Percentiles rank a stretch among this genome's conserved stretches.
These are phyloP conservation scores for Arabis hirsuta DNA, from an alignment of 345 rosid species.

Conservation along the genomic window DNA sequence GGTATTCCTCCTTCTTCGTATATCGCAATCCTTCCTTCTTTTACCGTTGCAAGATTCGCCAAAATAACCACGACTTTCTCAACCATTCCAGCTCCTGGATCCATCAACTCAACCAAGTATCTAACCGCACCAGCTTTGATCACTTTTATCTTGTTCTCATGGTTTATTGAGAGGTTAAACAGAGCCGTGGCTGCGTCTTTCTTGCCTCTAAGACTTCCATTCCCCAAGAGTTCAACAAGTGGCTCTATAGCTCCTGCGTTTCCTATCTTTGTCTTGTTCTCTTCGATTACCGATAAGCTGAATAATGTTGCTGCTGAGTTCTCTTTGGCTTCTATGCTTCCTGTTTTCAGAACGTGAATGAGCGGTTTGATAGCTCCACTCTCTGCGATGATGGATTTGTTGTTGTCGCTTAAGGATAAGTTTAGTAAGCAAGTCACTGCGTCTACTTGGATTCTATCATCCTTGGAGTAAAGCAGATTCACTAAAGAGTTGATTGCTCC, in stretches of 20 bases:
- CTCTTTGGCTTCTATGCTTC: slow-evolving; percentile 84
- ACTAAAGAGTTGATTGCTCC: slow-evolving; percentile 74
- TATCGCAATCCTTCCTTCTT: slow-evolving; percentile 79
- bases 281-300: slow-evolving; percentile 83
- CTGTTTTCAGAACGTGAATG: slow-evolving; percentile 78
- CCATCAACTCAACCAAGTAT: slow-evolving; percentile 89
- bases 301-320: slow-evolving; percentile 89
- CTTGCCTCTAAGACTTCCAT: slow-evolving; percentile 85
- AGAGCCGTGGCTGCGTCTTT: slow-evolving; percentile 94
- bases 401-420: slow-evolving; percentile 79
- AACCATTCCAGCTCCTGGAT: slow-evolving; percentile 92
- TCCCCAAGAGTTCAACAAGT: slow-evolving; percentile 79
- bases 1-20: slow-evolving; percentile 83
- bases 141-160: slow-evolving; percentile 76
- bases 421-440: slow-evolving; percentile 93
- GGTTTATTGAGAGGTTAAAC: slow-evolving; percentile 76
- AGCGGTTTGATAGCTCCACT: slow-evolving; percentile 80
- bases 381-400: slow-evolving; percentile 68
- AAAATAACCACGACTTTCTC: slow-evolving; percentile 91
- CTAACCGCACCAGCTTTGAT: slow-evolving; percentile 91
- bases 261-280: slow-evolving; percentile 81
- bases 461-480: slow-evolving; percentile 61
- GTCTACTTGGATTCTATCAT: slow-evolving; percentile 65
- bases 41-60: slow-evolving; percentile 85
- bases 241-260: slow-evolving; percentile 86